Evolutionary conservation across 441 rosid genomes (phyloP), one percentile per base, ranked within the genome.

Genomic region (Erodium chrysanthum): DNA sequence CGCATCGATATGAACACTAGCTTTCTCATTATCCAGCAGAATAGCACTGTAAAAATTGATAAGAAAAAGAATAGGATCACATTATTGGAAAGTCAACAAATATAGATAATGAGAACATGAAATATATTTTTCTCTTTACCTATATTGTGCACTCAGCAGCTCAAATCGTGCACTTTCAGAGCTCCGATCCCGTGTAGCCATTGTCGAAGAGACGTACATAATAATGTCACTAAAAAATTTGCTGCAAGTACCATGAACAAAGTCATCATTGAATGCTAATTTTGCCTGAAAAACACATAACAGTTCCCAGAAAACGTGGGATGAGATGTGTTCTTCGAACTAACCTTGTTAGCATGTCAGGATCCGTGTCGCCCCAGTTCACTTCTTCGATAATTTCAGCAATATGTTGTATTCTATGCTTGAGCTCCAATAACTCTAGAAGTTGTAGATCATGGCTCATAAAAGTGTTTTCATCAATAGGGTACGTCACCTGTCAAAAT

Each of bases 131-230:
- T 6, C 9, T 25, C 10, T 25, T 71, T 84, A 89, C 98, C 99
- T 90, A 75, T 86, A 77, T 31, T 92, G 82, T 33, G 90, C 83
- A 82, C 68, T 84, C 85, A 96, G 82, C 74, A 96, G 71, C 83
- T 92, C 98, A 67, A 96, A 96, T 17, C 91, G 90, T 60, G 96
- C 99, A 79, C 90, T 88, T 82, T 96, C 99, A 74, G 96, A 83
- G 78, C 96, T 85, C 77, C 97, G 88, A 68, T 90, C 96, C 27
- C 99, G 82, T 73, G 80, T 76, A 31, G 96, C 88, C 91, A 96
- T 84, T 77, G 96, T 86, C 73, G 97, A 92, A 69, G 98, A 89
- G 68, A 83, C 93, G 56, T 72, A 75, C 99, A 96, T 89, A 71
- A 90, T 75, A 73, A 82, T 75, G 78, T 96, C 96, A 70, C 99